Conservation (phyloP, 2,329 filamentous ascomycete species). For the Hortaea werneckii region DNA sequence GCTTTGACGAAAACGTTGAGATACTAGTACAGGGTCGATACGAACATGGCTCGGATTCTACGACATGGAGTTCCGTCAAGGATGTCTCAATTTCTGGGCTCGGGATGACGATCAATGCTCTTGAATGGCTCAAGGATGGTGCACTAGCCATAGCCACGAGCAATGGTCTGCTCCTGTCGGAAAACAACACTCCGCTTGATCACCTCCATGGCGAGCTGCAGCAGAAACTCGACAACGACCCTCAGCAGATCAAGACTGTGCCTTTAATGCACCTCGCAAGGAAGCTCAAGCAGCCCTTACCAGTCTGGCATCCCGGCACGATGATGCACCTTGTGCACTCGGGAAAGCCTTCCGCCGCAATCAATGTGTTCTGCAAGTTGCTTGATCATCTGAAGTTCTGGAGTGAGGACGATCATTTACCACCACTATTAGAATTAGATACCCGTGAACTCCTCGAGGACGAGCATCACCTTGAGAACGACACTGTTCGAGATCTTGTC, state of each 20-base stretch:
- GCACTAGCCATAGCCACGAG: slow-evolving; percentile 80
- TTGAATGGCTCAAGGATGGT: slow-evolving; percentile 67
- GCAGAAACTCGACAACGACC: slow-evolving; percentile 7
- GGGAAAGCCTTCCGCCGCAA: slow-evolving; percentile 64
- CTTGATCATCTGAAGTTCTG: slow-evolving; percentile 73
- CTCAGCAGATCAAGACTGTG: slow-evolving; percentile 1
- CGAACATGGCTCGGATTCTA: slow-evolving; percentile 8
- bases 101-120: slow-evolving; percentile 12
- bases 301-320: slow-evolving; percentile 87
- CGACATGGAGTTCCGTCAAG: slow-evolving; percentile 16
- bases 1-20: slow-evolving; percentile 12
- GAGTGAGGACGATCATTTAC: slow-evolving; percentile 67
- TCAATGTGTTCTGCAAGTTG: slow-evolving; percentile 61
- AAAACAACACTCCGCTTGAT: slow-evolving; percentile 60
- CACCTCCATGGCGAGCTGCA: slow-evolving; percentile 38
- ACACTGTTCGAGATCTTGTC: slow-evolving; percentile 15
- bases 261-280: slow-evolving; percentile 8
- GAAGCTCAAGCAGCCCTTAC: slow-evolving; percentile 69
- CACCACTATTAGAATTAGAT: slow-evolving; percentile 55
- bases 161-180: slow-evolving; percentile 81
- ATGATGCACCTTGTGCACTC: slow-evolving; percentile 75
- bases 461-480: slow-evolving; percentile 13
- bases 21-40: slow-evolving; percentile 20
- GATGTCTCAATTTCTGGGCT: slow-evolving; percentile 14
- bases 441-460: slow-evolving; percentile 39